Conservation (phyloP, 2,329 filamentous ascomycete species). For the Paracoccidioides brasiliensis region DNA sequence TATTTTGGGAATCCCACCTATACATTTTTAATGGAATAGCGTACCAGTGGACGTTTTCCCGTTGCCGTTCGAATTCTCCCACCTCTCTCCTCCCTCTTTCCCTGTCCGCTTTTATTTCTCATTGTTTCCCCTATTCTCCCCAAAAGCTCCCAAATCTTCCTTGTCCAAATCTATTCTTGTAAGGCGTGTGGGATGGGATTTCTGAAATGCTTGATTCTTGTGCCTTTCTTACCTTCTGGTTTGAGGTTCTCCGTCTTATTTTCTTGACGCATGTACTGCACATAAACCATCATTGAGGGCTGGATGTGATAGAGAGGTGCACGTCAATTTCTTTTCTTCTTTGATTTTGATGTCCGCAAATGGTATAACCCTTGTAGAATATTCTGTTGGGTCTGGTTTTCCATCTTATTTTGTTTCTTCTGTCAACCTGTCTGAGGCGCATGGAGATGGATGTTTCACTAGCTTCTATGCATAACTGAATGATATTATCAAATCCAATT, state of each 20-base stretch:
- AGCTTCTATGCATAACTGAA: no score
- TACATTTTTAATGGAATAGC: no score
- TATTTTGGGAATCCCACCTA: no score
- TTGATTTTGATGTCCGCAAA: background rate
- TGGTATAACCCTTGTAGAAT: background rate
- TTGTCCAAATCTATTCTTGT: background rate
- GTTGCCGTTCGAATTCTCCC: no score
- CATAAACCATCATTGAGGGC: background rate
- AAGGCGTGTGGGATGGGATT: background rate
- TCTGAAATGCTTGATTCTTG: background rate
- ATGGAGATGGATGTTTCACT: background rate
- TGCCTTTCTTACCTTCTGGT: background rate
- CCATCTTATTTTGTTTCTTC: background rate
- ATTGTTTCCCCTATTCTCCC: background rate
- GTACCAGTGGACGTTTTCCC: no score
- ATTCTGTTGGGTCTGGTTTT: background rate
- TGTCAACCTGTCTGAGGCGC: background rate
- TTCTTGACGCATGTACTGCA: background rate
- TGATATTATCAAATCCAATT: no score
- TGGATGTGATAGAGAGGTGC: background rate
- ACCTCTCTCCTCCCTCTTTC: background rate
- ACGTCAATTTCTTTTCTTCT: background rate
- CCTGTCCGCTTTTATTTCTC: background rate
- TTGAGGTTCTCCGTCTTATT: background rate
- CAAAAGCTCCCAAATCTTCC: background rate